Conservation (phyloP, 208 protist genomes). For the Trypanosoma lewisi region DNA sequence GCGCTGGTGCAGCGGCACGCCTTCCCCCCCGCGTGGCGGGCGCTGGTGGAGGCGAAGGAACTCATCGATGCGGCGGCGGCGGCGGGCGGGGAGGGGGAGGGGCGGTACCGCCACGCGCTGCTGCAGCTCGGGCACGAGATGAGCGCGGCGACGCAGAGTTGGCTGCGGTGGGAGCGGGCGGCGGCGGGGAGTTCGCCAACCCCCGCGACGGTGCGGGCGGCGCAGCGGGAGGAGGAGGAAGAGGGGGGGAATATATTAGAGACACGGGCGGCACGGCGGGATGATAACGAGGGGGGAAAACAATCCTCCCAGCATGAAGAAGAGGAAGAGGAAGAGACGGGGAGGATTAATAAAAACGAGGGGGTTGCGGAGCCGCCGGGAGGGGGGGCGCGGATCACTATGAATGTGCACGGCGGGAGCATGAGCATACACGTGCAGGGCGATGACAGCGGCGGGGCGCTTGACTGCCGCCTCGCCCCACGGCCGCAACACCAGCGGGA, state of each 20-base stretch:
- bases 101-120: conserved; percentile 11
- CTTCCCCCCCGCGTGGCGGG: conserved; percentile 7
- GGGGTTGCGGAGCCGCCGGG: neutral
- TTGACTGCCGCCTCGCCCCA: neutral
- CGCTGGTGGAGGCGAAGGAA: conserved; percentile 16
- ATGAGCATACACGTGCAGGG: neutral
- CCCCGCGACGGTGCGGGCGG: neutral
- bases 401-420: neutral
- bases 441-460: neutral
- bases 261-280: too few species aligned
- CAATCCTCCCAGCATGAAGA: too few species aligned
- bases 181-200: neutral
- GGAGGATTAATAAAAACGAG: neutral
- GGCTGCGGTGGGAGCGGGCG: neutral
- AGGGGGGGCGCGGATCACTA: neutral
- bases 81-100: neutral
- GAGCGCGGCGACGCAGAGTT: conserved; percentile 5
- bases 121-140: conserved; percentile 24
- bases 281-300: too few species aligned
- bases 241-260: too few species aligned
- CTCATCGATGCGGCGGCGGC: conserved; percentile 13
- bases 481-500: neutral
- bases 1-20: conserved; percentile 14
- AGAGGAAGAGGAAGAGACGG: too few species aligned
- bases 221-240: too few species aligned